Conservation (phyloP, 225 moss, liverwort and hornwort species). For the Physcomitrium patens region DNA sequence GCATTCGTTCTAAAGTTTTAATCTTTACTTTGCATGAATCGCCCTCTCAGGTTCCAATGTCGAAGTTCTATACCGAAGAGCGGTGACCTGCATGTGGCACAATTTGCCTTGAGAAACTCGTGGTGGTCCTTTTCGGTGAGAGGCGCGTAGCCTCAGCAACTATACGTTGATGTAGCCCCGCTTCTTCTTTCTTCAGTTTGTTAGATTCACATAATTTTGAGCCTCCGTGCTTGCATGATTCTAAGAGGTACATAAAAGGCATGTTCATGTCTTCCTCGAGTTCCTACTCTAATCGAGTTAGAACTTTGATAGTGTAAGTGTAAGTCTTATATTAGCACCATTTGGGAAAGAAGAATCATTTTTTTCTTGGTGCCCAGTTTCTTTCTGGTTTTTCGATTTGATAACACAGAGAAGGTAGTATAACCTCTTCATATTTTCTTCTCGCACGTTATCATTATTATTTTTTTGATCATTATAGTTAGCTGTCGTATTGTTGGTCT, state of each 20-base stretch:
- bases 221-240: not conserved
- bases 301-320: not conserved
- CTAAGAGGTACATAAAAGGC: slow-evolving; percentile 2
- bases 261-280: slow-evolving; percentile 11
- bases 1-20: slow-evolving; percentile 9
- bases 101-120: not conserved
- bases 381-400: slow-evolving; percentile 13
- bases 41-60: slow-evolving; percentile 41
- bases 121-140: slow-evolving; percentile 22
- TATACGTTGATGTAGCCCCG: slow-evolving; percentile 14
- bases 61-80: slow-evolving; percentile 27
- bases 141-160: slow-evolving; percentile 15
- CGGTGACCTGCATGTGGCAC: slow-evolving; percentile 33
- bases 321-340: not conserved
- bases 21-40: slow-evolving; percentile 24
- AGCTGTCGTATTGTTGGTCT: slow-evolving; percentile 22
- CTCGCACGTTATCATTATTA: not conserved
- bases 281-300: slow-evolving; percentile 5
- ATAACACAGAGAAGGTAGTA: slow-evolving; percentile 9
- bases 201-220: slow-evolving; percentile 13
- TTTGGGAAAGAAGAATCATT: not conserved
- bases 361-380: slow-evolving; percentile 7
- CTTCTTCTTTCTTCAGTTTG: slow-evolving; percentile 4
- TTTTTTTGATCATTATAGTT: not conserved
- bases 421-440: not conserved